Percentiles rank a stretch among this genome's conserved stretches.
These are phyloP conservation scores for Escallonia rubra DNA, from an alignment of 129 eudicot genomes.

Conservation along the genomic window DNA sequence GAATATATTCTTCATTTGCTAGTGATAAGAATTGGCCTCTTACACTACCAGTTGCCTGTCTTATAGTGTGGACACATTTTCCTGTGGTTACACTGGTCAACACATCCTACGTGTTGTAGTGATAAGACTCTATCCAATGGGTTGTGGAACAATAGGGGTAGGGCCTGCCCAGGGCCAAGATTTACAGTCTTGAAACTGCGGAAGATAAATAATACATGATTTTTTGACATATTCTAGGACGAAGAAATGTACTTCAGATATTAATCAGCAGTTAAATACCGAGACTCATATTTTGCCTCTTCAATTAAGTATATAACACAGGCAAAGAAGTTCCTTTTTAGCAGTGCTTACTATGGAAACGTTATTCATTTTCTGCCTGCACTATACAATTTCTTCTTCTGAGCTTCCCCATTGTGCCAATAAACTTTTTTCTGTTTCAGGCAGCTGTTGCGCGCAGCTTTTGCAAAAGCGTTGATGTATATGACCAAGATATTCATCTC, in stretches of 20 bases:
- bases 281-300: neutral
- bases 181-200: neutral
- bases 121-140: too few species aligned
- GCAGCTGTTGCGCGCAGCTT: conserved; percentile 87
- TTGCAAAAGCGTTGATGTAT: conserved; percentile 58
- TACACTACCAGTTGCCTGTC: neutral
- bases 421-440: conserved; percentile 30
- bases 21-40: neutral
- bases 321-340: neutral
- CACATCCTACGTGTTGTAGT: too few species aligned
- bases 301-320: neutral
- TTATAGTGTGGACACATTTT: neutral
- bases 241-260: neutral
- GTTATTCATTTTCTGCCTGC: neutral
- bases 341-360: neutral
- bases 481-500: conserved; percentile 86
- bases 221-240: neutral
- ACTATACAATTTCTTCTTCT: neutral
- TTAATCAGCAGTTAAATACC: neutral
- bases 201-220: neutral
- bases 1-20: neutral
- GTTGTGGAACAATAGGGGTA: neutral
- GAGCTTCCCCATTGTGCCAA: conserved; percentile 1
- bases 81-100: neutral
- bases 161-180: neutral